A percentile compares a stretch with the other conserved stretches of the same genome.
Conservation (phyloP, 768 basidiomycete genomes). For the Xanthoconium purpureum region DNA sequence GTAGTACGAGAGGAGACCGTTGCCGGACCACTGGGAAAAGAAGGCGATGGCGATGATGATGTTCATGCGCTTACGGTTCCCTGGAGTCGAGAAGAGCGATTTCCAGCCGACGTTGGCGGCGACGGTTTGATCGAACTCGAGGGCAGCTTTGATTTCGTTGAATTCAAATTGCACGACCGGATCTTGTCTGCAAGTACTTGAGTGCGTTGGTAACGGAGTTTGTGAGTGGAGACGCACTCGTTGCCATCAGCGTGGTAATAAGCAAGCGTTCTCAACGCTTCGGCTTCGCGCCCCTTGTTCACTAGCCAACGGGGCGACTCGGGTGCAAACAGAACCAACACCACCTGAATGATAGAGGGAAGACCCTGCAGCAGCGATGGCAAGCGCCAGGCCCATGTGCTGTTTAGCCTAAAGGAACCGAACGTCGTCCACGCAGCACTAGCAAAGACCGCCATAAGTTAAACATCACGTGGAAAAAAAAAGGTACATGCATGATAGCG, state of each 20-base stretch:
- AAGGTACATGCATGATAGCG: conserved; percentile 57
- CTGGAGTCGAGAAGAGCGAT: conserved; percentile 60
- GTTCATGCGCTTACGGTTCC: conserved; percentile 66
- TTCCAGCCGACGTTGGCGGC: conserved; percentile 64
- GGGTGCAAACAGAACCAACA: conserved; percentile 64
- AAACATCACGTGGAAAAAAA: background rate
- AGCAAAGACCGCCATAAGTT: background rate
- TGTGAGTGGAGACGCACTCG: conserved; percentile 34
- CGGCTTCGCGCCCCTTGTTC: conserved; percentile 64
- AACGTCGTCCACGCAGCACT: conserved; percentile 81
- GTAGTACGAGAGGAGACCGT: conserved; percentile 71
- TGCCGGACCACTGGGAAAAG: conserved; percentile 78
- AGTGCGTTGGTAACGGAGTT: background rate
- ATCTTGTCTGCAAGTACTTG: conserved; percentile 41
- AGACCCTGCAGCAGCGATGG: conserved; percentile 72
- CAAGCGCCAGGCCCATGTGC: conserved; percentile 78
- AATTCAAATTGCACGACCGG: conserved; percentile 71
- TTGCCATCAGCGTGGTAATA: conserved; percentile 84
- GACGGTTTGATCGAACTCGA: conserved; percentile 63
- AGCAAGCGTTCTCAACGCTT: conserved; percentile 67
- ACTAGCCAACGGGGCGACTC: conserved; percentile 85
- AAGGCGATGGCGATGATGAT: conserved; percentile 65
- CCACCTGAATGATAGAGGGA: conserved; percentile 65
- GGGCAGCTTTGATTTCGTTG: conserved; percentile 78
- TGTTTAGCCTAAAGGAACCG: conserved; percentile 68